Conservation (phyloP, 768 basidiomycete genomes). For the Chalciporus piperatus region DNA sequence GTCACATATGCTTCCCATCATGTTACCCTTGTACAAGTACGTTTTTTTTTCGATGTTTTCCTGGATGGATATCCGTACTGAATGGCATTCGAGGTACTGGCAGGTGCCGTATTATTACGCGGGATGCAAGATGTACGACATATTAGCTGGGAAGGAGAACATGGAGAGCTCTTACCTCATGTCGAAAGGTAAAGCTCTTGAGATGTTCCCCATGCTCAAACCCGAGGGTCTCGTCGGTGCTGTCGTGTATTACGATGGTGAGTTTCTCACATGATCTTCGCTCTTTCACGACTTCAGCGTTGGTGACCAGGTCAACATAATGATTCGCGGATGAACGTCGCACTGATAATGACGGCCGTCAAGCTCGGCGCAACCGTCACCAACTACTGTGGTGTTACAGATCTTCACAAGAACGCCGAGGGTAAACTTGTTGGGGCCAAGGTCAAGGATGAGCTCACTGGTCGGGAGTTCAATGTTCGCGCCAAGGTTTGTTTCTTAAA, state of each 20-base stretch:
- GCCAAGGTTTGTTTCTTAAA: conserved; percentile 56
- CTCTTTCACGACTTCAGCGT: neutral
- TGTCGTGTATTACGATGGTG: conserved; percentile 96
- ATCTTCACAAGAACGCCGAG: conserved; percentile 62
- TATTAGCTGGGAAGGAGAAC: conserved; percentile 93
- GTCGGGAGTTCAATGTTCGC: conserved; percentile 76
- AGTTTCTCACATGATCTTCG: conserved; percentile 12
- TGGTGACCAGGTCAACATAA: conserved; percentile 82
- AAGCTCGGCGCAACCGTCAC: conserved; percentile 83
- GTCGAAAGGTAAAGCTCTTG: conserved; percentile 89
- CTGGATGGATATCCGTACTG: neutral
- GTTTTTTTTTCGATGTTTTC: conserved; percentile 18
- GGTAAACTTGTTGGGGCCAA: conserved; percentile 70
- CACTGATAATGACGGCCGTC: conserved; percentile 91
- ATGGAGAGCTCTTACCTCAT: conserved; percentile 96
- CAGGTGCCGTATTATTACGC: conserved; percentile 95
- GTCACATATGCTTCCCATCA: conserved; percentile 90
- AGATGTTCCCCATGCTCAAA: conserved; percentile 97
- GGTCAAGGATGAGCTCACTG: conserved; percentile 79
- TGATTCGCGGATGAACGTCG: conserved; percentile 97
- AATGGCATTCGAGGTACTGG: conserved; percentile 65
- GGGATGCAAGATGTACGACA: conserved; percentile 95
- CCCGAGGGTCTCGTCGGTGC: conserved; percentile 88
- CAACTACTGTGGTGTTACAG: conserved; percentile 87
- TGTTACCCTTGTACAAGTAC: conserved; percentile 94